These are phyloP conservation scores for Hyaloperonospora arabidopsidis DNA, from an alignment of 352 stramenopile species.

Conservation along the genomic window DNA sequence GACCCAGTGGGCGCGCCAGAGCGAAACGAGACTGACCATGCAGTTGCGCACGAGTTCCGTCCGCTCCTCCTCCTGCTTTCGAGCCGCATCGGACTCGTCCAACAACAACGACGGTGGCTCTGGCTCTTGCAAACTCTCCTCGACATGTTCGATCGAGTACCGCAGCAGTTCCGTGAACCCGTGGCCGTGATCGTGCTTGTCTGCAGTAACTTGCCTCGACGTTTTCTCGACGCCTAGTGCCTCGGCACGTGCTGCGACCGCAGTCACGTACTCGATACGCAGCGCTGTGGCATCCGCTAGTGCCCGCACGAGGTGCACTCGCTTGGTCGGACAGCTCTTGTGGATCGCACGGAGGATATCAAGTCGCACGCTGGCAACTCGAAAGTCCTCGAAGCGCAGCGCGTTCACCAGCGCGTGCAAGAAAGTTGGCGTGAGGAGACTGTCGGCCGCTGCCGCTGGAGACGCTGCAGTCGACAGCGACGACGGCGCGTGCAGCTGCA, in stretches of 20 bases:
- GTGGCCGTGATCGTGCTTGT: slow-evolving; percentile 71
- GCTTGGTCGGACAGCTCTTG: slow-evolving; percentile 65
- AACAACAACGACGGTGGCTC: not conserved
- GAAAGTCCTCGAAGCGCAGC: slow-evolving; percentile 81
- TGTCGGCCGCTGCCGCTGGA: slow-evolving; percentile 46
- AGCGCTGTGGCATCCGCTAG: slow-evolving; percentile 63
- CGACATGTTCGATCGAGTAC: slow-evolving; percentile 76
- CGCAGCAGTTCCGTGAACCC: slow-evolving; percentile 75
- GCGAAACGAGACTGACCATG: slow-evolving; percentile 46
- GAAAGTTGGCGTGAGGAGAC: slow-evolving; percentile 64
- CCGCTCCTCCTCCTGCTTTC: slow-evolving; percentile 25
- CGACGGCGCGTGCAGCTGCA: slow-evolving; percentile 28
- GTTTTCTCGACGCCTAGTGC: slow-evolving; percentile 54
- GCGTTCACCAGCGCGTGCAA: slow-evolving; percentile 75
- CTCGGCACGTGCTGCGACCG: slow-evolving; percentile 37
- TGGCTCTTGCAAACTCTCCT: slow-evolving; percentile 28
- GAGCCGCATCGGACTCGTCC: slow-evolving; percentile 19
- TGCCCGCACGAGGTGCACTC: slow-evolving; percentile 57
- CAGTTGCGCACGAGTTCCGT: slow-evolving; percentile 66
- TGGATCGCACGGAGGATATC: slow-evolving; percentile 83
- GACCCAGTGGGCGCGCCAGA: slow-evolving; percentile 73
- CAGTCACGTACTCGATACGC: slow-evolving; percentile 60
- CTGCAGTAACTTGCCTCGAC: slow-evolving; percentile 30
- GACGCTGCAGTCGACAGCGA: slow-evolving; percentile 19
- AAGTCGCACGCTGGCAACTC: slow-evolving; percentile 68